These are phyloP conservation scores for Citrus mangshanensis DNA, from an alignment of 345 rosid species.

Conservation along the genomic window DNA sequence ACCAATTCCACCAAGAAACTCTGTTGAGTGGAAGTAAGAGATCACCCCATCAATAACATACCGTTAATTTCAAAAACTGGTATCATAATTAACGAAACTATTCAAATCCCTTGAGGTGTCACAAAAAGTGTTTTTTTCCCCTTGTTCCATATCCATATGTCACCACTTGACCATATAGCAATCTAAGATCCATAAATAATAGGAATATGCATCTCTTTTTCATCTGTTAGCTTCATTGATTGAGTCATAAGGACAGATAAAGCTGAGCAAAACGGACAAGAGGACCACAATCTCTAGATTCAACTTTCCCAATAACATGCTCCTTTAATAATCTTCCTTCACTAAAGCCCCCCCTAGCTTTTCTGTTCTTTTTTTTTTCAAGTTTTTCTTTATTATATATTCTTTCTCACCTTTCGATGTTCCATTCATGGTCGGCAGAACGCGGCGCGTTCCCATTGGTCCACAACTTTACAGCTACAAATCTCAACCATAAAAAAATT, in stretches of 20 bases:
- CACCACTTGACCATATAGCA: neutral
- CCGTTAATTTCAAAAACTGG: neutral
- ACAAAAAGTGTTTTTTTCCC: neutral
- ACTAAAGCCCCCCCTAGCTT: neutral
- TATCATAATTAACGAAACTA: neutral
- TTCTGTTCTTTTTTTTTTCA: neutral
- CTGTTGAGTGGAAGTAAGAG: too few relatives aligned
- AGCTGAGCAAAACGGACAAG: neutral
- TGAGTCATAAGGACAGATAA: neutral
- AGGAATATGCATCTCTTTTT: neutral
- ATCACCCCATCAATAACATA: too few relatives aligned
- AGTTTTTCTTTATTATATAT: neutral
- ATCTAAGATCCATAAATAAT: neutral
- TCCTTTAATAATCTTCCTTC: neutral
- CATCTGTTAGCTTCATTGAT: neutral
- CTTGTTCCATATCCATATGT: neutral
- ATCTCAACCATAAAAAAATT: conserved; percentile 7
- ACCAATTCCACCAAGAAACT: too few relatives aligned
- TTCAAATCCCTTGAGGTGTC: neutral
- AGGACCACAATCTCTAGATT: conserved; percentile 3
- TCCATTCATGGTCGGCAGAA: conserved; percentile 14
- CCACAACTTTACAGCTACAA: neutral
- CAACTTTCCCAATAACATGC: neutral
- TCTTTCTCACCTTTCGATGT: conserved; percentile 4
- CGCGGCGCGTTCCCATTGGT: conserved; percentile 13